These are phyloP conservation scores for Solanum pennellii DNA, from an alignment of 257 asterid species.

Conservation along the genomic window DNA sequence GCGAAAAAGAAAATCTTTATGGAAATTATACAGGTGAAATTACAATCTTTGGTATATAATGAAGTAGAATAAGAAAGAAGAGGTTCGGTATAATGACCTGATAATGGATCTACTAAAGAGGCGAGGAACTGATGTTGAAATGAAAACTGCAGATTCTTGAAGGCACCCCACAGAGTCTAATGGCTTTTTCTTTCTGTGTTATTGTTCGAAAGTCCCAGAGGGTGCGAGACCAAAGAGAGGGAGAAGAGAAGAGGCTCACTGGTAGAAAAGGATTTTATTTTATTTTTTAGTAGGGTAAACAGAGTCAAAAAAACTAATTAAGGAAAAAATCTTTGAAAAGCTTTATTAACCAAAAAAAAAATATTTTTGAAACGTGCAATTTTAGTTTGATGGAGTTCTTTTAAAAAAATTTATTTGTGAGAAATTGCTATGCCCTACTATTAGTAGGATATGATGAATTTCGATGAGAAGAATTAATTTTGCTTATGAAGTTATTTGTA, in stretches of 20 bases:
- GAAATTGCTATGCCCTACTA: too few relatives aligned
- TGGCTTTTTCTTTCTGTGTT: not conserved
- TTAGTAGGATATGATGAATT: too few relatives aligned
- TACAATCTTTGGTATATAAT: not conserved
- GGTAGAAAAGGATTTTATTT: not conserved
- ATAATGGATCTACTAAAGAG: not conserved
- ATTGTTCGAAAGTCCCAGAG: not conserved
- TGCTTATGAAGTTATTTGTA: too few relatives aligned
- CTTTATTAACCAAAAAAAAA: too few relatives aligned
- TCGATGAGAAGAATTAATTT: too few relatives aligned
- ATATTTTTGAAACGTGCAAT: not conserved
- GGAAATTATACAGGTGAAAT: not conserved
- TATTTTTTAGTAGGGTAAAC: not conserved
- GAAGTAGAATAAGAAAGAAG: not conserved
- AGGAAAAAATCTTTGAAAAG: not conserved
- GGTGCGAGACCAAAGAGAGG: not conserved
- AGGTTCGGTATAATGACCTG: not conserved
- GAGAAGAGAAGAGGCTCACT: not conserved
- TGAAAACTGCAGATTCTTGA: not conserved
- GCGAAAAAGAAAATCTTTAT: not conserved
- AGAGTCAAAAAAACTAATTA: not conserved
- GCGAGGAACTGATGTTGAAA: not conserved
- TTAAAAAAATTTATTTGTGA: too few relatives aligned
- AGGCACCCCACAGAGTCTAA: not conserved
- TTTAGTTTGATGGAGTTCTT: not conserved